These are phyloP conservation scores for Cercophora sp. DNA, from an alignment of 495 filamentous ascomycete species.

Conservation along the genomic window DNA sequence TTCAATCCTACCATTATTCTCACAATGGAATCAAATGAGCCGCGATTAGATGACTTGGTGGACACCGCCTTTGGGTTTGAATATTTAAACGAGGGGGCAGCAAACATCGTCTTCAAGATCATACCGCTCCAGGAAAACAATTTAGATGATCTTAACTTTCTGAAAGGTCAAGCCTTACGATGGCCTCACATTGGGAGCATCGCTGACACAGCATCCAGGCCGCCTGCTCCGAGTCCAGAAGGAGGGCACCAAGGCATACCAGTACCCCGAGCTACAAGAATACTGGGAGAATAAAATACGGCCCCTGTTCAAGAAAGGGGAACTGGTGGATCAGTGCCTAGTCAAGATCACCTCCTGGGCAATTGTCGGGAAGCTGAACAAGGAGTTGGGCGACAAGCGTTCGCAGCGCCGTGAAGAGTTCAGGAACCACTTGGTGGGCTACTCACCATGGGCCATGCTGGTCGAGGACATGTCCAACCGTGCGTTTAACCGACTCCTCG, in stretches of 20 bases:
- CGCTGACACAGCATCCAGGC: too few relatives aligned
- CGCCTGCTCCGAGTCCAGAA: slow-evolving; percentile 67
- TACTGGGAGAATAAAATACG: slow-evolving; percentile 57
- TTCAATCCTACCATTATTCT: too few relatives aligned
- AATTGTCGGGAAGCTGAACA: slow-evolving; percentile 44
- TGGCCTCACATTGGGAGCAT: too few relatives aligned
- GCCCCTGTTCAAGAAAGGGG: slow-evolving; percentile 52
- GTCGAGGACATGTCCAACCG: slow-evolving; percentile 72
- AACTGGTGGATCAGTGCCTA: slow-evolving; percentile 59
- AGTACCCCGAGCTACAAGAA: slow-evolving; percentile 50
- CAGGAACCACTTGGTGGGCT: slow-evolving; percentile 53
- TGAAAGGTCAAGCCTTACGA: too few relatives aligned
- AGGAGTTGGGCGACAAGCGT: slow-evolving; percentile 36
- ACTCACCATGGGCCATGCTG: slow-evolving; percentile 62
- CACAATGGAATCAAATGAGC: too few relatives aligned
- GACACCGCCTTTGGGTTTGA: slow-evolving; percentile 24
- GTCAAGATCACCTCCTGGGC: slow-evolving; percentile 32
- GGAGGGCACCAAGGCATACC: slow-evolving; percentile 49
- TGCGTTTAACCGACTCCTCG: too few relatives aligned
- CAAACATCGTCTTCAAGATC: slow-evolving; percentile 61
- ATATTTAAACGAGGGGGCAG: slow-evolving; percentile 59
- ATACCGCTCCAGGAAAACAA: not conserved
- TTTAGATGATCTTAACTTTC: not conserved
- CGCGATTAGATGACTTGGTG: too few relatives aligned
- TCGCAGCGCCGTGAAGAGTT: slow-evolving; percentile 45